Percentiles rank a stretch among this genome's conserved stretches.
Evolutionary conservation across 306 rosid species (phyloP).

Genomic region (Rosa chinensis): DNA sequence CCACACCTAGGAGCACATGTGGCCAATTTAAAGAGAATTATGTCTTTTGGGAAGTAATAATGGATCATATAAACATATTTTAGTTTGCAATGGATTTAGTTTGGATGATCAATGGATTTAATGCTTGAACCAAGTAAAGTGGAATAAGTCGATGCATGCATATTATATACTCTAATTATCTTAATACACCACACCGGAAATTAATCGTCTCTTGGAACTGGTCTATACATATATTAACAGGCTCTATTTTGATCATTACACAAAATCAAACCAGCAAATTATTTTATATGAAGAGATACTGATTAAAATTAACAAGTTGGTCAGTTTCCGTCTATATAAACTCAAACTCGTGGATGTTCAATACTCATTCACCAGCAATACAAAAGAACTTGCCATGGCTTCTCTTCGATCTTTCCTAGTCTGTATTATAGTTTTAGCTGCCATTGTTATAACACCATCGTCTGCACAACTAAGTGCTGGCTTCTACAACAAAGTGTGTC

Average conservation of each 20-base stretch:
- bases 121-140: neutral
- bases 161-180: neutral
- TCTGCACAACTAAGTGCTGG: conserved; percentile 26
- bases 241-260: neutral
- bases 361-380: neutral
- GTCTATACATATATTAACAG: neutral
- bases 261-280: neutral
- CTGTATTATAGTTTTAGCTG: neutral
- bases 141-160: neutral
- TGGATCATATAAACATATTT: too few species aligned
- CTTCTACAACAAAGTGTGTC: conserved; percentile 28
- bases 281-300: neutral
- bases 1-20: too few species aligned
- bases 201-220: neutral
- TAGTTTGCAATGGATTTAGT: too few species aligned
- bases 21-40: too few species aligned
- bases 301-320: neutral
- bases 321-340: neutral
- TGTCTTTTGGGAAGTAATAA: too few species aligned
- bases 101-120: neutral
- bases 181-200: neutral
- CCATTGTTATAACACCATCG: neutral
- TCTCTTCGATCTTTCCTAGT: neutral
- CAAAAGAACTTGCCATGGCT: neutral
- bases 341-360: neutral